phyloP scores from a whole-genome alignment of 306 rosid genomes.

The Prinsepia uniflora region DNA sequence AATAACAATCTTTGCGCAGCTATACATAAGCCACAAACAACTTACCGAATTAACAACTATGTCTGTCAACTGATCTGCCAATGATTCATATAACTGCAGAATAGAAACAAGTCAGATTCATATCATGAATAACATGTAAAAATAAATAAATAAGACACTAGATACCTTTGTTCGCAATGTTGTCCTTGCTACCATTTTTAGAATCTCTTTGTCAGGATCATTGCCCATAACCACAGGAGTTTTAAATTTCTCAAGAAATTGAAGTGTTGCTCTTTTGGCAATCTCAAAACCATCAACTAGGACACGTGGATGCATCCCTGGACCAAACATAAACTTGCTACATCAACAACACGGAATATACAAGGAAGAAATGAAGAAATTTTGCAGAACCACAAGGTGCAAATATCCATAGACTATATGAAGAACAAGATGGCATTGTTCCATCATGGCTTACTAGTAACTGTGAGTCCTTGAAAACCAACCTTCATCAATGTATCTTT shows the following conservation, averaged over 20 bases:
- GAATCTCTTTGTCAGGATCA: slow-evolving; percentile 89
- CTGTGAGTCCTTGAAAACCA: background rate
- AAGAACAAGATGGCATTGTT: background rate
- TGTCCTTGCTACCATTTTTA: slow-evolving; percentile 92
- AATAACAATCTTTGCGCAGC: background rate
- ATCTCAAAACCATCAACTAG: slow-evolving; percentile 97
- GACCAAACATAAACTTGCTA: slow-evolving; percentile 17
- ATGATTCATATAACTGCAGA: slow-evolving; percentile 76
- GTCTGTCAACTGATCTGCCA: slow-evolving; percentile 89
- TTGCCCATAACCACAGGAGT: slow-evolving; percentile 80
- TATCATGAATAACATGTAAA: background rate
- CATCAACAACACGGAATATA: background rate
- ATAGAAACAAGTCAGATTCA: slow-evolving; percentile 12
- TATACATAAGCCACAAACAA: slow-evolving; percentile 23
- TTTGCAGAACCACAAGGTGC: background rate
- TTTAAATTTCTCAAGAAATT: slow-evolving; percentile 83
- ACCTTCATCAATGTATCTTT: slow-evolving; percentile 91
- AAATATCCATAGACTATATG: background rate
- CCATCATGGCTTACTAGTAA: background rate
- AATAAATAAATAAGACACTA: background rate
- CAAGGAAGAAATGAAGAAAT: background rate
- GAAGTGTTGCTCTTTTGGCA: slow-evolving; percentile 87
- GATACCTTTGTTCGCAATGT: slow-evolving; percentile 85
- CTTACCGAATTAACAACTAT: slow-evolving; percentile 82
- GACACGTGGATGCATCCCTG: slow-evolving; percentile 99